Base-by-base conservation (phyloP, 2,329 filamentous ascomycete species). In the Penicillium sp. region DNA sequence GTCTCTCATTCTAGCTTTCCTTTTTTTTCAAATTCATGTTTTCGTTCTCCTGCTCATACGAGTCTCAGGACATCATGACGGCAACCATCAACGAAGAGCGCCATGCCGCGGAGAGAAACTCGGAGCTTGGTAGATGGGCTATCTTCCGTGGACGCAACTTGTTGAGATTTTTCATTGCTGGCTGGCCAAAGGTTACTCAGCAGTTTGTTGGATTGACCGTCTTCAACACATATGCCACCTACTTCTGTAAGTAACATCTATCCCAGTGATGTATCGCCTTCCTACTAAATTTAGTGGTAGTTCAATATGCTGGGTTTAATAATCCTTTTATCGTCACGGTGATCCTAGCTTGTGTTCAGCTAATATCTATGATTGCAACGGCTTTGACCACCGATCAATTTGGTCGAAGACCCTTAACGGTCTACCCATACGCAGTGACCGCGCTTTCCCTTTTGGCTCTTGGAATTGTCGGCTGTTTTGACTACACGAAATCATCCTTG, bases 251-350 rank as follows among this genome's bases (percentile, higher is more conserved):
- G 65, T 58, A 2, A 12, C 16, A 11, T 5, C 28, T 30, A 11
- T 9, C 21, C 33, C 56, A 18, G 58, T 57, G 47, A 24, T 28
- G 56, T 40, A 24, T 43, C 47, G 52, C 5, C 12, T 28, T n/a
- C 8, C 12, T 23, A 26, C 23, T 47, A 28, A 47, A n/a, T 6
- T n/a, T 33, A 6, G n/a, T 6, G 3, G 5, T 48, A 71, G 71
- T 76, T 61, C 74, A 77, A 66, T 67, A 72, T 38, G 74, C 74
- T 2, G 75, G 74, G 1, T 72, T 66, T 62, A 66, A 71, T 14
- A 67, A 77, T 48, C 74, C 74, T 0, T 77, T 77, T 62, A 63
- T 70, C 50, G 74, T 77, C 5, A 77, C 73, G 0, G 64, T 76
- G 38, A 76, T 77, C 43, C 63, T 75, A 1, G 71, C 72, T 1